phyloP scores from a whole-genome alignment of 2,329 filamentous ascomycete genomes.

The Verticillium dahliae region DNA sequence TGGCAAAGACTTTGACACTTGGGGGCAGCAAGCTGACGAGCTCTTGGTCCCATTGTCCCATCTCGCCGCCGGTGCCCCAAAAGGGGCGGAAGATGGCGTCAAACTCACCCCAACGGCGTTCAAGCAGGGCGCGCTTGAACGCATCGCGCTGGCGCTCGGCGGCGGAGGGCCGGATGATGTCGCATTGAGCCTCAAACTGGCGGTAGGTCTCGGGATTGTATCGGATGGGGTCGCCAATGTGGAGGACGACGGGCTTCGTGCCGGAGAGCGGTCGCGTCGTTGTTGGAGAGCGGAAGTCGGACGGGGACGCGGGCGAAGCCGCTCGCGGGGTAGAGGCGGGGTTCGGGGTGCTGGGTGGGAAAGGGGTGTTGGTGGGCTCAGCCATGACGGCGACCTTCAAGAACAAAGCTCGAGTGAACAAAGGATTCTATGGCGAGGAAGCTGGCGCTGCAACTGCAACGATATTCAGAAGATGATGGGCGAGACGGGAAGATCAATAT shows the following conservation, averaged over 20 bases:
- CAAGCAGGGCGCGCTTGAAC: conserved; percentile 42
- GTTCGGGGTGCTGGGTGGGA: conserved; percentile 24
- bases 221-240: conserved; percentile 60
- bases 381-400: conserved; percentile 27
- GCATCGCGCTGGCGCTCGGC: conserved; percentile 43
- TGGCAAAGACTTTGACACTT: conserved; percentile 55
- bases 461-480: background rate
- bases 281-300: background rate
- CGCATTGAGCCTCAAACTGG: conserved; percentile 34
- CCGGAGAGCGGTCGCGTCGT: conserved; percentile 10
- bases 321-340: conserved; percentile 34
- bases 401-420: background rate
- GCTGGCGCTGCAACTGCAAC: too few relatives aligned
- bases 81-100: conserved; percentile 52
- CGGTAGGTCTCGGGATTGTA: conserved; percentile 42
- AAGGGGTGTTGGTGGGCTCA: conserved; percentile 39
- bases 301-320: conserved; percentile 27
- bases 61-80: conserved; percentile 59
- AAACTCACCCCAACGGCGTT: conserved; percentile 49
- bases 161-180: conserved; percentile 42
- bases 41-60: conserved; percentile 58
- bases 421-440: too few relatives aligned
- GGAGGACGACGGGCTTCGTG: conserved; percentile 54
- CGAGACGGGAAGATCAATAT: background rate
- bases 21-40: conserved; percentile 48